Evolutionary conservation across 2,329 filamentous ascomycete species (phyloP).

Genomic region (Aspergillus sp.): DNA sequence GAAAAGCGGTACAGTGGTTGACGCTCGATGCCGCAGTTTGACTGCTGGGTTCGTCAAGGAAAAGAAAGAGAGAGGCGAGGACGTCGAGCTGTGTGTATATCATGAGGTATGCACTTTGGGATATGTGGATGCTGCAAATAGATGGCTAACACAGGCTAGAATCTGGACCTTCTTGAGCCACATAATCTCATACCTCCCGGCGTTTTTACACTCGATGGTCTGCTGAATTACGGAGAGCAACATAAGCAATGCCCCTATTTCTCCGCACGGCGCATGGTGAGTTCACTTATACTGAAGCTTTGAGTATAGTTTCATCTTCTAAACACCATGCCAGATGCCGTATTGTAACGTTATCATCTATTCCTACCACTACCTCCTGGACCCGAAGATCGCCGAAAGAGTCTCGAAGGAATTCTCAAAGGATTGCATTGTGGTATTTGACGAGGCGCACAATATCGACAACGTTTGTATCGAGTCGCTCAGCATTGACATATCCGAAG

Average conservation of each 20-base stretch:
- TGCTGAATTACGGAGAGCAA: slow-evolving; percentile 86
- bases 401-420: slow-evolving; percentile 96
- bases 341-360: slow-evolving; percentile 99
- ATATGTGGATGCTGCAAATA: neutral
- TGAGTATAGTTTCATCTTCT: slow-evolving; percentile 11
- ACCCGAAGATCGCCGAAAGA: slow-evolving; percentile 94
- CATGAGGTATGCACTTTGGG: slow-evolving; percentile 66
- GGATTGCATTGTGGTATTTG: slow-evolving; percentile 97
- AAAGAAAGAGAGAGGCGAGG: slow-evolving; percentile 92
- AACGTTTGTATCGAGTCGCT: slow-evolving; percentile 98
- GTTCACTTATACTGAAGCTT: slow-evolving; percentile 16
- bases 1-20: slow-evolving; percentile 91
- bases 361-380: slow-evolving; percentile 96
- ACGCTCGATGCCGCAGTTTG: slow-evolving; percentile 91
- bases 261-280: slow-evolving; percentile 86
- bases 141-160: slow-evolving; percentile 52
- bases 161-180: slow-evolving; percentile 89
- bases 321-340: slow-evolving; percentile 68
- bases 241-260: slow-evolving; percentile 99
- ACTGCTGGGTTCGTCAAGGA: slow-evolving; percentile 97
- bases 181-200: slow-evolving; percentile 93
- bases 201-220: slow-evolving; percentile 90
- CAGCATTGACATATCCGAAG: slow-evolving; percentile 95
- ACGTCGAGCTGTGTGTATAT: slow-evolving; percentile 91
- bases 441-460: slow-evolving; percentile 98